A percentile compares a stretch with the other conserved stretches of the same genome.
Conservation (phyloP, 192 early-diverging fungal species). For the Diversispora eburnea region DNA sequence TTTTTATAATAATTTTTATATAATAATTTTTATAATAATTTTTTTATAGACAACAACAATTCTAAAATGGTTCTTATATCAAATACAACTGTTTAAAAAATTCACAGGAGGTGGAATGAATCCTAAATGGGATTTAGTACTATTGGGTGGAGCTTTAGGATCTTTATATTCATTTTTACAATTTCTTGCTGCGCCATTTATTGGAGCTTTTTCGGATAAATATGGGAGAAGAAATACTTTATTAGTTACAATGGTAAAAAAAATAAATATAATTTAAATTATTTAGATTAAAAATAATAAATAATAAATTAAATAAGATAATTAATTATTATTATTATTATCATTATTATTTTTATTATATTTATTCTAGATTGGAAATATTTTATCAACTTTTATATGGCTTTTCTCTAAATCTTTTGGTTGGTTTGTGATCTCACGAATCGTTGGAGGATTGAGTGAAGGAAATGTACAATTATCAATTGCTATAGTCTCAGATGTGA, state of each 20-base stretch:
- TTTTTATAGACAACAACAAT: conserved; percentile 32
- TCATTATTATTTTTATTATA: conserved; percentile 3
- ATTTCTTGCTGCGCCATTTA: conserved; percentile 79
- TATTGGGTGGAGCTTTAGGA: conserved; percentile 89
- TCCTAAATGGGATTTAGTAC: conserved; percentile 66
- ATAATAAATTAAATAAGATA: too few species aligned
- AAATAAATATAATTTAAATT: not conserved
- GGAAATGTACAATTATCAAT: conserved; percentile 97
- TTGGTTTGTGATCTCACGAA: conserved; percentile 76
- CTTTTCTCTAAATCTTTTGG: conserved; percentile 79
- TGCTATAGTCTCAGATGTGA: conserved; percentile 94
- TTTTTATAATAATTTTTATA: conserved; percentile 5
- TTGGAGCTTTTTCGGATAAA: conserved; percentile 75
- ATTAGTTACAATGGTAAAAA: conserved; percentile 76
- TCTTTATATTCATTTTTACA: conserved; percentile 94
- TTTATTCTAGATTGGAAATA: conserved; percentile 72
- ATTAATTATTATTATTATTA: conserved; percentile 9
- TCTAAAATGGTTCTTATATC: conserved; percentile 35
- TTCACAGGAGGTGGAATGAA: conserved; percentile 31
- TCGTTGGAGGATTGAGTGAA: conserved; percentile 92
- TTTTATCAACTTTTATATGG: conserved; percentile 87
- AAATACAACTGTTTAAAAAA: conserved; percentile 34
- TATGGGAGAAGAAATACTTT: conserved; percentile 79
- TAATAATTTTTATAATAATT: not conserved
- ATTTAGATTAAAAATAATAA: not conserved